These are phyloP conservation scores for Saitozyma sp. DNA, from an alignment of 768 basidiomycete genomes.

Conservation along the genomic window DNA sequence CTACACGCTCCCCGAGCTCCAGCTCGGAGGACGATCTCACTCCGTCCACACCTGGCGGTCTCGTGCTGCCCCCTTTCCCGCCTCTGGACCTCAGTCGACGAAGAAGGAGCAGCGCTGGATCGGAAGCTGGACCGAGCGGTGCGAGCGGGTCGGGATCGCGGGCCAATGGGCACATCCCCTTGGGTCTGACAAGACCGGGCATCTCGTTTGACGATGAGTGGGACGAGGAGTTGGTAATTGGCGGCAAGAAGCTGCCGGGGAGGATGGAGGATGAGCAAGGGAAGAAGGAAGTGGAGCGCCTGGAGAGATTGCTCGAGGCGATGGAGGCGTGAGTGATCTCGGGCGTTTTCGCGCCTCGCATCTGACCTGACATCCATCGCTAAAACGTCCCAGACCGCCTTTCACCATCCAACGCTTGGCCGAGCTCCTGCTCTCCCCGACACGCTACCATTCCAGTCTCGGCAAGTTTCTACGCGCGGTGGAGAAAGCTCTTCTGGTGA, in stretches of 20 bases:
- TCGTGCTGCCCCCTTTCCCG: constrained; percentile 50
- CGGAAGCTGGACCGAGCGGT: background rate
- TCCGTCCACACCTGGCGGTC: constrained; percentile 47
- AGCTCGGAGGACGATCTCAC: constrained; percentile 9
- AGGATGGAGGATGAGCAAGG: constrained; percentile 44
- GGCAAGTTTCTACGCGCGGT: constrained; percentile 53
- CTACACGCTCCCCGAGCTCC: no score
- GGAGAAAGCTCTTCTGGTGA: constrained; percentile 51
- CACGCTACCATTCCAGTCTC: constrained; percentile 31
- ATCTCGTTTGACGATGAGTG: constrained; percentile 32
- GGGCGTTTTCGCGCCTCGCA: background rate
- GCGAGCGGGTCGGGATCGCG: background rate
- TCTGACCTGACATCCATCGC: background rate
- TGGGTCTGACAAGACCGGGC: background rate
- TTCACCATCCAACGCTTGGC: constrained; percentile 53
- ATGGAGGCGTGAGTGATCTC: constrained; percentile 38
- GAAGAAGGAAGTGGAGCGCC: constrained; percentile 35
- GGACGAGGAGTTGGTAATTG: constrained; percentile 50
- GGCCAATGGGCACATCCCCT: background rate
- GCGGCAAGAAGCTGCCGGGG: constrained; percentile 46
- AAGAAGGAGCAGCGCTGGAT: constrained; percentile 8
- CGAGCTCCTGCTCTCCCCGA: constrained; percentile 44
- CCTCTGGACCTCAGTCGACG: constrained; percentile 33
- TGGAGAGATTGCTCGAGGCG: constrained; percentile 42
- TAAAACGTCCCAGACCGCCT: constrained; percentile 37